These are phyloP conservation scores for Phytophthora hibernalis DNA, from an alignment of 352 stramenopile genomes.

Conservation along the genomic window DNA sequence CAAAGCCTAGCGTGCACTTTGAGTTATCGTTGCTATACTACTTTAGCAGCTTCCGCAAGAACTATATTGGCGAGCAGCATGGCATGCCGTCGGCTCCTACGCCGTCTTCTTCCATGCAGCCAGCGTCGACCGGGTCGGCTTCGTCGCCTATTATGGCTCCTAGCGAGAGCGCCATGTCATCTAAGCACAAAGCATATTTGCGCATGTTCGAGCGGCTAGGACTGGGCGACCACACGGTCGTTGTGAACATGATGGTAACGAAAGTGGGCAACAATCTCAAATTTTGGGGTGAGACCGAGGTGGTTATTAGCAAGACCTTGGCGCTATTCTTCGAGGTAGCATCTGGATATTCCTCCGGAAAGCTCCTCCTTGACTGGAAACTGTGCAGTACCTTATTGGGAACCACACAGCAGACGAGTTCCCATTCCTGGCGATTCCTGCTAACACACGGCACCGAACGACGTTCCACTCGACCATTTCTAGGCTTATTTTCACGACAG, in stretches of 20 bases:
- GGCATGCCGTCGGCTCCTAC: constrained; percentile 82
- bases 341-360: constrained; percentile 96
- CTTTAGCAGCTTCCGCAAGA: constrained; percentile 95
- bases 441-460: constrained; percentile 95
- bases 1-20: constrained; percentile 93
- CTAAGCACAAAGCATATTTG: constrained; percentile 96
- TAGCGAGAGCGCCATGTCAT: constrained; percentile 76
- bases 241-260: constrained; percentile 99
- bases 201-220: constrained; percentile 98
- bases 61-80: constrained; percentile 93
- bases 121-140: constrained; percentile 20
- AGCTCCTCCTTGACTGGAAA: constrained; percentile 98
- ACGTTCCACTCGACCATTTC: constrained; percentile 98
- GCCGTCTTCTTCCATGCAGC: constrained; percentile 59
- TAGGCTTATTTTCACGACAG: constrained; percentile 95
- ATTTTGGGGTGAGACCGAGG: constrained; percentile 97
- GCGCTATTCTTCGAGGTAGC: constrained; percentile 98
- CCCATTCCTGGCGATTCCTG: constrained; percentile 94
- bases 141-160: constrained; percentile 87
- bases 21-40: constrained; percentile 97
- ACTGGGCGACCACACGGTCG: constrained; percentile 96
- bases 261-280: constrained; percentile 99
- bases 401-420: constrained; percentile 98
- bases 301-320: constrained; percentile 96
- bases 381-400: constrained; percentile 96